Evolutionary conservation across 2,329 filamentous ascomycete genomes (phyloP), one percentile per base, ranked within the genome.

Genomic region (Chaetomium sp.): DNA sequence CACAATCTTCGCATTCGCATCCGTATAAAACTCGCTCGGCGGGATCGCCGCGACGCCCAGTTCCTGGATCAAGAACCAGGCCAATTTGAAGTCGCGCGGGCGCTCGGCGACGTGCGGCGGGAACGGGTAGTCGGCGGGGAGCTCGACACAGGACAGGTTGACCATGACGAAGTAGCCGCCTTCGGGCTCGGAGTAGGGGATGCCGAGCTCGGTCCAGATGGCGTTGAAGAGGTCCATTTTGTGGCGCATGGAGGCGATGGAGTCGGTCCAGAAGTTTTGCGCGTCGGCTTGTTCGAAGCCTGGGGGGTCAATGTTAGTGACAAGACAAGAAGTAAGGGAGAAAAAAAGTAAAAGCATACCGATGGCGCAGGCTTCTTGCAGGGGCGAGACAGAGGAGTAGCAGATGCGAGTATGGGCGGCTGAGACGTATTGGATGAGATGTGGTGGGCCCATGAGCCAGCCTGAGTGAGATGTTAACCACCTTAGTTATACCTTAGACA

Each of bases 111-210:
- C 92, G 68, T 96, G 90, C 1, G 86, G 78, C 34, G 94, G 94
- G 77, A 97, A 97, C 0, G 86, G 81, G 70, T 97, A 99, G 68
- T 85, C 85, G 4, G 79, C 79, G 0, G 94, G 94, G 5, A 99
- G 70, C 69, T 88, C 84, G 55, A 99, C 89, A 69, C 92, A 91
- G 55, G 82, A 78, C 79, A 97, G 86, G 75, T 99, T 99, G 61
- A 89, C 94, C 52, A 99, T 82, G 41, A 99, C 89, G 68, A 99
- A 99, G 76, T 99, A 99, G 19, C 94, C 94, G 52, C 94, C 94
- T 71, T 99, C 91, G 4, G 94, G 94, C 57, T 96, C 87, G 1
- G 89, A 92, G 75, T 92, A 96, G 4, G 87, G 87, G 49, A 92
- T 76, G 12, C 78, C 81, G 6, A 92, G 79, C 73, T 92, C 88